phyloP scores from a whole-genome alignment of 164 flowering plant genomes.

The Sextonia rubra region DNA sequence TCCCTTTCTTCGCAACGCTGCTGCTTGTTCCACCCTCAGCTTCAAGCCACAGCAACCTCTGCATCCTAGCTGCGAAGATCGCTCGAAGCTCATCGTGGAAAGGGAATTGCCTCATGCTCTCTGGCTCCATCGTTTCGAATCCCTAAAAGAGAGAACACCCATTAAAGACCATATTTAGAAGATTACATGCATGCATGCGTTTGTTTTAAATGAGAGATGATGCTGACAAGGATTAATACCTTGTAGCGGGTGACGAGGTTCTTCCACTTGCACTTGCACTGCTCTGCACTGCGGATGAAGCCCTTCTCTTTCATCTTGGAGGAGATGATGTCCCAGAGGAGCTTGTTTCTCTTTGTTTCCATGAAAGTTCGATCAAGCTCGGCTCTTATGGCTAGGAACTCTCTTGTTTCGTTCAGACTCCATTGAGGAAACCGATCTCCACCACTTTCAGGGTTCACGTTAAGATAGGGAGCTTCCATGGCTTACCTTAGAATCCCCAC shows the following conservation, averaged over 20 bases:
- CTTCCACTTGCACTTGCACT: slow-evolving; percentile 99
- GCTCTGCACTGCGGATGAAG: slow-evolving; percentile 72
- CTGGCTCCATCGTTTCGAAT: slow-evolving; percentile 73
- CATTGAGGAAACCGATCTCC: slow-evolving; percentile 83
- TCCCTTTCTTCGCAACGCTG: slow-evolving; percentile 42
- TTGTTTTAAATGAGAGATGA: not conserved
- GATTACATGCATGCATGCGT: not conserved
- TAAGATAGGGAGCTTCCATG: slow-evolving; percentile 49
- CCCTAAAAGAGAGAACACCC: slow-evolving; percentile 37
- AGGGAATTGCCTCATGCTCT: slow-evolving; percentile 68
- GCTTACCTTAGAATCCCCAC: not conserved
- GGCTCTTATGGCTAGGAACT: slow-evolving; percentile 61
- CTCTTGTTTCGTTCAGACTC: slow-evolving; percentile 77
- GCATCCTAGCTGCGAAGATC: slow-evolving; percentile 72
- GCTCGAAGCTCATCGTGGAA: slow-evolving; percentile 72
- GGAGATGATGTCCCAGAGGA: slow-evolving; percentile 76
- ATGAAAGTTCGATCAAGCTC: slow-evolving; percentile 80
- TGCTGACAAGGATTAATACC: slow-evolving; percentile 26
- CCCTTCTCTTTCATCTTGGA: slow-evolving; percentile 77
- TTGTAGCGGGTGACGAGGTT: slow-evolving; percentile 82
- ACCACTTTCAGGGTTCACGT: slow-evolving; percentile 15
- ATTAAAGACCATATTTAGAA: not conserved
- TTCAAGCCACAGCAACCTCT: slow-evolving; percentile 70
- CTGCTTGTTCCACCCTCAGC: slow-evolving; percentile 23
- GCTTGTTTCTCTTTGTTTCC: slow-evolving; percentile 87